Percentiles rank a stretch among this genome's conserved stretches.
Conservation (phyloP, 192 early-diverging fungal genomes). For the Coemansia biformis region DNA sequence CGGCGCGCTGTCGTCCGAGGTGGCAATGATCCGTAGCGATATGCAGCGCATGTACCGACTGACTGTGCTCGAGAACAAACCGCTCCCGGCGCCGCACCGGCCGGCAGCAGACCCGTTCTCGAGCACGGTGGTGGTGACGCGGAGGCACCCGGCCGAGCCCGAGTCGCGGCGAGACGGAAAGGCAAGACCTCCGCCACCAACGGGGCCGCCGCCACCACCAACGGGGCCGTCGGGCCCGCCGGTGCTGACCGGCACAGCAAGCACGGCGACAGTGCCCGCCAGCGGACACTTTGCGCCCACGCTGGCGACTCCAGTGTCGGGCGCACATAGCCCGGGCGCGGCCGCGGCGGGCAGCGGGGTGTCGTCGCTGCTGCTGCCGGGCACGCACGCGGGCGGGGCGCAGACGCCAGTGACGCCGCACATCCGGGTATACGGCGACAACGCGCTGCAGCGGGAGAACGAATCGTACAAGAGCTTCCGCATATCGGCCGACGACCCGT, state of each 20-base stretch:
- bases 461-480: conserved; percentile 85
- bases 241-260: too few species aligned
- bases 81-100: conserved; percentile 33
- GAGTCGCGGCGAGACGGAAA: conserved; percentile 34
- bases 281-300: too few species aligned
- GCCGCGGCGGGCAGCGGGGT: conserved; percentile 11
- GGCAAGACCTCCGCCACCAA: not conserved
- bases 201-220: conserved; percentile 3
- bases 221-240: too few species aligned
- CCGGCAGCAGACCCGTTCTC: conserved; percentile 29
- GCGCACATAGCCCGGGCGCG: conserved; percentile 32
- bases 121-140: conserved; percentile 21
- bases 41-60: conserved; percentile 48
- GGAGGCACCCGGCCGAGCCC: conserved; percentile 22
- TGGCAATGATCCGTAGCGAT: conserved; percentile 32
- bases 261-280: too few species aligned
- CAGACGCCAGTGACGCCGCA: conserved; percentile 47
- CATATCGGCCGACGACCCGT: conserved; percentile 73
- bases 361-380: conserved; percentile 32
- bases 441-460: conserved; percentile 55
- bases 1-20: conserved; percentile 34
- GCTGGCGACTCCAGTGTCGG: conserved; percentile 13
- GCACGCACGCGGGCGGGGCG: conserved; percentile 7
- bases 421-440: conserved; percentile 84
- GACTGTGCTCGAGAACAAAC: conserved; percentile 47